Evolutionary conservation across 176 grass and related monocot species (phyloP).

Genomic region (Avena eriantha): DNA sequence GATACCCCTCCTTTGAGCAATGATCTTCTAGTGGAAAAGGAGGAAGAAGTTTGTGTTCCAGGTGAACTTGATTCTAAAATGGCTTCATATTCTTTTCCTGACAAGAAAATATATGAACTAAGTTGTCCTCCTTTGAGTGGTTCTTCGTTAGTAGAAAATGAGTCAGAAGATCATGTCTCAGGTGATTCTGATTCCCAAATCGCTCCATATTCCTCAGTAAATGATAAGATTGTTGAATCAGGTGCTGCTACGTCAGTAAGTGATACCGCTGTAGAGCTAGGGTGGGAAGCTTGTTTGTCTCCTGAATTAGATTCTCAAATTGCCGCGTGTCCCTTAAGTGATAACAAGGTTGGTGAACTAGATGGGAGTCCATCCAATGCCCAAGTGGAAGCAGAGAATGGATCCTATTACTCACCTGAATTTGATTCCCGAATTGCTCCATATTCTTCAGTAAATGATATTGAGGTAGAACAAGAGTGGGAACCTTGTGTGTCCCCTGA

Average conservation of each 20-base stretch:
- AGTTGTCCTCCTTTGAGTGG: constrained; percentile 28
- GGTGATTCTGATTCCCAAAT: constrained; percentile 40
- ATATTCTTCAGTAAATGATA: constrained; percentile 38
- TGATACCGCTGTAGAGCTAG: constrained; percentile 14
- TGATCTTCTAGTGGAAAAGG: constrained; percentile 10
- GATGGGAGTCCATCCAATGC: neutral
- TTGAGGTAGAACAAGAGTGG: too few relatives aligned
- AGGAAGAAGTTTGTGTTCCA: constrained; percentile 43
- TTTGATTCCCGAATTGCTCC: neutral
- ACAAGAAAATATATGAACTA: constrained; percentile 34
- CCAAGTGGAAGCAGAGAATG: constrained; percentile 18
- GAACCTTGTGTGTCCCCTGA: too few relatives aligned
- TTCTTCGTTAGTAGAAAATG: constrained; percentile 28
- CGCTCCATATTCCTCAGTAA: constrained; percentile 28
- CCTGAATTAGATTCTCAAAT: constrained; percentile 33
- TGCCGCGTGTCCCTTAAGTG: constrained; percentile 34
- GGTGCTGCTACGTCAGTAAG: constrained; percentile 9
- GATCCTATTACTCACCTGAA: constrained; percentile 16
- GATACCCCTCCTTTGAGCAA: constrained; percentile 25
- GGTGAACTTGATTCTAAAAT: constrained; percentile 37
- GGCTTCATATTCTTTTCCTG: constrained; percentile 24
- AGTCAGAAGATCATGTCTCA: constrained; percentile 31
- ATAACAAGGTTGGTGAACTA: constrained; percentile 33
- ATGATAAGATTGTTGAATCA: constrained; percentile 20
- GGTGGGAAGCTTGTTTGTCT: constrained; percentile 38